Percentiles rank a stretch among this genome's conserved stretches.
Conservation (phyloP, 495 filamentous ascomycete genomes). For the Letharia lupina region DNA sequence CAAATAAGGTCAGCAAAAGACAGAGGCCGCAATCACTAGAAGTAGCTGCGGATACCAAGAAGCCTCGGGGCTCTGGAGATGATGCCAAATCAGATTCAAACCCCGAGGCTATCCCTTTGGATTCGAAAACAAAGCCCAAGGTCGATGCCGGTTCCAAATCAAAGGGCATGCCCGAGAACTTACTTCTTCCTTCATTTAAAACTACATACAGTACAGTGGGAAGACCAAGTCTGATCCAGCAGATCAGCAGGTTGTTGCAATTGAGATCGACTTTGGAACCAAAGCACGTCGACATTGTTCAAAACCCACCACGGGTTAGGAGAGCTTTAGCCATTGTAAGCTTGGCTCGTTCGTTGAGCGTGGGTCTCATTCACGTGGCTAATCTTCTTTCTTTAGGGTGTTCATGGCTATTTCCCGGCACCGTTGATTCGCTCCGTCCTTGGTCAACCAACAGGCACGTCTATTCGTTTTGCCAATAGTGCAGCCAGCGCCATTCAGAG, state of each 20-base stretch:
- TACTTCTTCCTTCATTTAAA: constrained; percentile 60
- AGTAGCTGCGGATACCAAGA: constrained; percentile 13
- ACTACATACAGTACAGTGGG: constrained; percentile 59
- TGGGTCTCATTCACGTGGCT: background rate
- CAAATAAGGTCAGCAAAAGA: constrained; percentile 28
- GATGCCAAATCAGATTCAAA: constrained; percentile 18
- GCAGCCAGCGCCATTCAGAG: constrained; percentile 74
- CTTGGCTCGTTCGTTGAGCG: background rate
- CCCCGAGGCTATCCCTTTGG: constrained; percentile 17
- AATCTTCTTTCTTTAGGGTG: constrained; percentile 37
- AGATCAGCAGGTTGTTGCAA: constrained; percentile 58
- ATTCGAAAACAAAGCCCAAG: background rate
- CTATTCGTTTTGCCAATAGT: constrained; percentile 83
- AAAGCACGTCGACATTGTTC: constrained; percentile 65
- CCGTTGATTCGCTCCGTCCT: constrained; percentile 74
- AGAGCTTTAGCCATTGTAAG: constrained; percentile 68
- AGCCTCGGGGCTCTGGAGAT: constrained; percentile 12
- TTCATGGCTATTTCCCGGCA: constrained; percentile 91
- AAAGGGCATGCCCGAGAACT: constrained; percentile 36
- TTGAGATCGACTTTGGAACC: constrained; percentile 50
- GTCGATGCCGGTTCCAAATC: constrained; percentile 9
- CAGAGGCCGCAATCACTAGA: constrained; percentile 20
- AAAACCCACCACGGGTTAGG: constrained; percentile 60
- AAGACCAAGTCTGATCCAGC: constrained; percentile 62
- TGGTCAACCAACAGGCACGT: constrained; percentile 92